phyloP scores from a whole-genome alignment of 345 rosid species.

The Excoecaria cochinchinensis region DNA sequence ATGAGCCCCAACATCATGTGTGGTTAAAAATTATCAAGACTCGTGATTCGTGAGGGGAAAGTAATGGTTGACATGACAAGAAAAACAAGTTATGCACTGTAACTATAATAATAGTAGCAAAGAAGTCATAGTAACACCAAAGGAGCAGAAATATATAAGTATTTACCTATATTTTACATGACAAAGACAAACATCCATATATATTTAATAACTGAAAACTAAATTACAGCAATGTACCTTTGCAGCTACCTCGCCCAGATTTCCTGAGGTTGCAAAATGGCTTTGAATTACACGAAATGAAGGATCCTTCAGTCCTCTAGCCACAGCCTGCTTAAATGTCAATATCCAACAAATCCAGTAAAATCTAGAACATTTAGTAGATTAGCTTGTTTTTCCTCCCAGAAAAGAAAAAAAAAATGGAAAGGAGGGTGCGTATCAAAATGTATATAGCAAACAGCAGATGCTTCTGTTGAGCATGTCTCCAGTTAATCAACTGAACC shows the following conservation, averaged over 20 bases:
- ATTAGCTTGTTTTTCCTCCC: background rate
- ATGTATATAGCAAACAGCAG: background rate
- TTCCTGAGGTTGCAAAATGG: constrained; percentile 84
- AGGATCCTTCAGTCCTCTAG: constrained; percentile 93
- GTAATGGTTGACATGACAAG: too few relatives aligned
- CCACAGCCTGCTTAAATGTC: constrained; percentile 66
- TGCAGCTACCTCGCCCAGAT: constrained; percentile 93
- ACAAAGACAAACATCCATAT: background rate
- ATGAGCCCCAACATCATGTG: too few relatives aligned
- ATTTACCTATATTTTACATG: background rate
- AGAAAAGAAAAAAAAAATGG: background rate
- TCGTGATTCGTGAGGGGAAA: too few relatives aligned
- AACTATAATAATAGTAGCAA: too few relatives aligned
- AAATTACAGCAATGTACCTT: constrained; percentile 50
- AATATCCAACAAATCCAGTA: constrained; percentile 7
- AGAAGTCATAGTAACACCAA: too few relatives aligned
- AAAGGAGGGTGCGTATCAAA: background rate
- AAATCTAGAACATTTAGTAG: background rate
- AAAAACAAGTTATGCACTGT: too few relatives aligned
- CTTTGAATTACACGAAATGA: constrained; percentile 90
- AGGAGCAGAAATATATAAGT: too few relatives aligned
- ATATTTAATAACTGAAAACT: background rate
- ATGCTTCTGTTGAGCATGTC: background rate
- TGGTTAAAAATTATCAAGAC: too few relatives aligned
- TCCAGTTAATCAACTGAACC: background rate